Conservation (phyloP, 2,329 filamentous ascomycete genomes). For the Bipolaris zeicola region DNA sequence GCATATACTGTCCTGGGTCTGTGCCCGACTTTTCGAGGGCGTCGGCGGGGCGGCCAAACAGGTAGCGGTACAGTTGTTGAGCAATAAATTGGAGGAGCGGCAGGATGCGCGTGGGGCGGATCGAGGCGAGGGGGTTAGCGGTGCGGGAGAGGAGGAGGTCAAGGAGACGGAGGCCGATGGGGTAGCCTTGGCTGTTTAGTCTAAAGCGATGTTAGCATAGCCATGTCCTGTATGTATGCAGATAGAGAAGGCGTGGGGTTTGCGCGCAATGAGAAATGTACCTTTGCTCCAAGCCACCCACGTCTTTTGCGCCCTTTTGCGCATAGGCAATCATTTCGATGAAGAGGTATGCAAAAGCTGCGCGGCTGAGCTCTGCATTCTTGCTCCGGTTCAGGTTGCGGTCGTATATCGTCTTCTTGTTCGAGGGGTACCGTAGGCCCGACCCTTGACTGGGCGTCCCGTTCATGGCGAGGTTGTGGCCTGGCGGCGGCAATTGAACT, state of each 20-base stretch:
- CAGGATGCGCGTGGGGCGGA: constrained; percentile 84
- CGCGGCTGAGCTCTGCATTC: constrained; percentile 85
- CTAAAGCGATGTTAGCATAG: constrained; percentile 52
- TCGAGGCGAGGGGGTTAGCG: constrained; percentile 49
- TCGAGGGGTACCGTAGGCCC: constrained; percentile 85
- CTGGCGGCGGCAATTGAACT: constrained; percentile 15
- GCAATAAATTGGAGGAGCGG: constrained; percentile 94
- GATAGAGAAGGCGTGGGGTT: background rate
- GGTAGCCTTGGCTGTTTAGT: constrained; percentile 88
- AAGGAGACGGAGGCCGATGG: constrained; percentile 90
- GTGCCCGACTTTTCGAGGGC: constrained; percentile 86
- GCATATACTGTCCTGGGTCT: constrained; percentile 97
- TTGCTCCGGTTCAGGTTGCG: constrained; percentile 88
- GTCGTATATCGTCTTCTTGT: constrained; percentile 97
- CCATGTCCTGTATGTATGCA: background rate
- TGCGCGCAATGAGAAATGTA: constrained; percentile 49
- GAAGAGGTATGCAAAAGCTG: constrained; percentile 95
- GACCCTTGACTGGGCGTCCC: constrained; percentile 30
- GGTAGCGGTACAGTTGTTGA: constrained; percentile 86
- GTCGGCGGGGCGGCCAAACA: constrained; percentile 90
- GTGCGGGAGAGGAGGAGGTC: constrained; percentile 86
- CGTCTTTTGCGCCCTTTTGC: constrained; percentile 85
- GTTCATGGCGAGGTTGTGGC: constrained; percentile 31
- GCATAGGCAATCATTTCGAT: constrained; percentile 96
- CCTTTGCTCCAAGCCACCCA: constrained; percentile 92